Evolutionary conservation across 2,329 filamentous ascomycete genomes (phyloP), one percentile per base, ranked within the genome.

Genomic region (Tolypocladium tundrense): DNA sequence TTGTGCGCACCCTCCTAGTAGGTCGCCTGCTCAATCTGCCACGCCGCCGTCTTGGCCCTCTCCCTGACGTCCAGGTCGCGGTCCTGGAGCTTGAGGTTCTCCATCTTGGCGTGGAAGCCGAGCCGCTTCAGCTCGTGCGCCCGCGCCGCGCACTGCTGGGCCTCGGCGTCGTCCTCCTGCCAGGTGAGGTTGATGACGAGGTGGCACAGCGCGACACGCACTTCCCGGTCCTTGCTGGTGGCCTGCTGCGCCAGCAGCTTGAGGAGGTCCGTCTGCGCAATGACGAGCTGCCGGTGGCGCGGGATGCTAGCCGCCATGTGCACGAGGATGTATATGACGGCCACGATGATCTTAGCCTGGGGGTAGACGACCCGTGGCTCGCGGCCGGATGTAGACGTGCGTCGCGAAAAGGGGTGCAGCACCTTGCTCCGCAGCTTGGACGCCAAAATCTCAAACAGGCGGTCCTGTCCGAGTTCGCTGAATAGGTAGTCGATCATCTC

Each of bases 401-500:
- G 78, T 59, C 78, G 76, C 51, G 72, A 75, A 61, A 80, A 82
- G 1, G 79, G 78, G 60, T 81, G 78, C 42, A 85, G 71, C 53
- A 81, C 70, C 66, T 79, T 82, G 6, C 86, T 79, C 45, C 84
- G 83, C 40, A 97, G 77, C 71, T 96, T 96, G 35, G 87, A 83
- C 14, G 87, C 83, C 52, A 99, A 76, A 42, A 96, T 88, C 54
- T 88, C 85, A 65, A 97, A 93, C 56, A 97, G 78, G 43, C 87
- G 81, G 59, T 90, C 84, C 67, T 90, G 83, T 1, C 90, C 90
- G 53, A 97, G 79, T 58, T 86, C 82, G 59, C 77, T 81, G 67
- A 97, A 87, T 27, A 97, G 73, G 66, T 89, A 86, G 67, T 96
- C 91, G 60, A 97, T 91, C 84, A 97, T 93, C 57, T 85, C 82